A percentile compares a stretch with the other conserved stretches of the same genome.
phyloP scores from a whole-genome alignment of 176 grass and related monocot species.

The Leersia perrieri region DNA sequence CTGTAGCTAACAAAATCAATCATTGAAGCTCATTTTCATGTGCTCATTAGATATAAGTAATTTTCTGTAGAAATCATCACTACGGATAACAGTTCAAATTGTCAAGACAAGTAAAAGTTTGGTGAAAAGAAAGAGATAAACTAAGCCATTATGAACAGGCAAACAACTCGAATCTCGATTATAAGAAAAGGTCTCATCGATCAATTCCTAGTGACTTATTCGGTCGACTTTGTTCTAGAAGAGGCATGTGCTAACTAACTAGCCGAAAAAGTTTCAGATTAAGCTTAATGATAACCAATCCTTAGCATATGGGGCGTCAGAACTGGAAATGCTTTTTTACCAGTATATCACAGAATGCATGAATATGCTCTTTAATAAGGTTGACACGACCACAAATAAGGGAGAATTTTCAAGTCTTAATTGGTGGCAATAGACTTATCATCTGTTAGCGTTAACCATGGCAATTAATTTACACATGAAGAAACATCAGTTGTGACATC shows the following conservation, averaged over 20 bases:
- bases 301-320: constrained; percentile 12
- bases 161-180: not conserved
- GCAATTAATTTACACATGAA: not conserved
- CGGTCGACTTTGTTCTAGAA: not conserved
- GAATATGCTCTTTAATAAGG: not conserved
- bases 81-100: not conserved
- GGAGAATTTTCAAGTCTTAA: constrained; percentile 6
- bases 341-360: not conserved
- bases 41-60: not conserved
- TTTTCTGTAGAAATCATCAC: not conserved
- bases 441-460: not conserved
- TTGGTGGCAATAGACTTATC: not conserved
- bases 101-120: not conserved
- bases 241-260: constrained; percentile 3
- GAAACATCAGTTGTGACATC: constrained; percentile 1
- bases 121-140: not conserved
- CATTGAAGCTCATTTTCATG: not conserved
- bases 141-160: not conserved
- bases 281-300: not conserved
- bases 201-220: constrained; percentile 5
- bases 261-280: not conserved
- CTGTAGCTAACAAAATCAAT: not conserved
- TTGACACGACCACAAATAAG: not conserved
- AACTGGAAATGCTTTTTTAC: constrained; percentile 2
- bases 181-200: not conserved